Evolutionary conservation across 345 rosid species (phyloP).

Genomic region (Melaleuca alternifolia): DNA sequence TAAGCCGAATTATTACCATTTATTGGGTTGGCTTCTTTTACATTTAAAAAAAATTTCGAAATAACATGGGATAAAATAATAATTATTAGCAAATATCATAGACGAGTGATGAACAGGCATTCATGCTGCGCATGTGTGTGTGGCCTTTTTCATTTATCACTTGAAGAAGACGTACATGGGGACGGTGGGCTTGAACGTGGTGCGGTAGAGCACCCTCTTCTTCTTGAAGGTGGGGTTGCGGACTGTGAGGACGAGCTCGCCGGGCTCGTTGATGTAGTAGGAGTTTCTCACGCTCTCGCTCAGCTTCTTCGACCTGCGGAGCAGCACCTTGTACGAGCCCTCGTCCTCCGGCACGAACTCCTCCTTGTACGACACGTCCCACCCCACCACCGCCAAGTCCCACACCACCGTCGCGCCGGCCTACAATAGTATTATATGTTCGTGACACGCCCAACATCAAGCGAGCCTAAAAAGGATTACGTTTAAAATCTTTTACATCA

Average conservation of each 20-base stretch:
- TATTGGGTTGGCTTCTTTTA: background rate
- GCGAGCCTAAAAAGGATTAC: background rate
- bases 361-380: slow-evolving; percentile 43
- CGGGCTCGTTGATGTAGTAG: slow-evolving; percentile 43
- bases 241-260: slow-evolving; percentile 36
- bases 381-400: slow-evolving; percentile 46
- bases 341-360: slow-evolving; percentile 58
- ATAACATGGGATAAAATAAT: background rate
- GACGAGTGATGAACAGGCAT: background rate
- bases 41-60: background rate
- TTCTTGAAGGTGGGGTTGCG: slow-evolving; percentile 23
- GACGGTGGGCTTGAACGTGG: slow-evolving; percentile 29
- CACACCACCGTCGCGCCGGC: slow-evolving; percentile 34
- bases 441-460: background rate
- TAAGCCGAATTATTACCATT: background rate
- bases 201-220: slow-evolving; percentile 38
- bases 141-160: background rate
- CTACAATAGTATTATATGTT: background rate
- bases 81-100: background rate
- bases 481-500: background rate
- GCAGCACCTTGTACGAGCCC: slow-evolving; percentile 38
- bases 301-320: slow-evolving; percentile 17
- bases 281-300: slow-evolving; percentile 33
- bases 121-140: background rate
- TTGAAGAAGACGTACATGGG: slow-evolving; percentile 15